These are phyloP conservation scores for Begonia masoniana DNA, from an alignment of 306 rosid species.

Conservation along the genomic window DNA sequence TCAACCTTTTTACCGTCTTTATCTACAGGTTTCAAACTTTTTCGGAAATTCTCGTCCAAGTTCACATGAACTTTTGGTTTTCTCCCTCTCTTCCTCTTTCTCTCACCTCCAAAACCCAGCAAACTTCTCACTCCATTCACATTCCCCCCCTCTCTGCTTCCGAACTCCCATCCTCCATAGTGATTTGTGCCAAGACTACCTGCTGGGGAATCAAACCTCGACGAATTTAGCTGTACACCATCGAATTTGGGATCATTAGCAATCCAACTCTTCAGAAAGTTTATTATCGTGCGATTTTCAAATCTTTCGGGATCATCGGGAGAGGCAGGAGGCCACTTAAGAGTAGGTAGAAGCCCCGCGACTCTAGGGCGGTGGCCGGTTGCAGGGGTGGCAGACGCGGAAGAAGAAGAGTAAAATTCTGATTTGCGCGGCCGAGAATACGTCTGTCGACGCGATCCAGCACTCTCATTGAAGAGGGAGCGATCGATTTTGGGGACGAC, in stretches of 20 bases:
- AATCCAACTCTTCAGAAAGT: constrained; percentile 43
- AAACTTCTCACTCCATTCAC: constrained; percentile 1
- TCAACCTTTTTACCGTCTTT: constrained; percentile 37
- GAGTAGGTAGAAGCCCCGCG: constrained; percentile 33
- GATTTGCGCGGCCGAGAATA: constrained; percentile 38
- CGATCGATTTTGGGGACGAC: constrained; percentile 56
- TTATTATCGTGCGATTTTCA: constrained; percentile 43
- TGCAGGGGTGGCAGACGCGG: constrained; percentile 22
- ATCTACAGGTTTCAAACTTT: constrained; percentile 29
- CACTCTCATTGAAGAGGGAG: constrained; percentile 56
- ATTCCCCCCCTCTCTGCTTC: constrained; percentile 3
- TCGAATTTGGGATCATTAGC: constrained; percentile 62
- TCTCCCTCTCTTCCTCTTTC: constrained; percentile 71
- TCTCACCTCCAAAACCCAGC: constrained; percentile 10
- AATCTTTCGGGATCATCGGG: constrained; percentile 30
- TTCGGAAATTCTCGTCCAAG: constrained; percentile 22
- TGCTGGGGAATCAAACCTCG: background rate
- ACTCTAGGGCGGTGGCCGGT: constrained; percentile 46
- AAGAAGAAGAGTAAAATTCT: constrained; percentile 20
- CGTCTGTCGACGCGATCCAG: constrained; percentile 76
- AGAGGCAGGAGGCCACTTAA: constrained; percentile 24
- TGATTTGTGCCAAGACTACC: background rate
- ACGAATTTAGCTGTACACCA: constrained; percentile 20
- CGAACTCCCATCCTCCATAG: background rate
- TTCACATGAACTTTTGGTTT: constrained; percentile 49